A percentile compares a stretch with the other conserved stretches of the same genome.
phyloP scores from a whole-genome alignment of 2,329 filamentous ascomycete genomes.

The Cordyceps sp. region DNA sequence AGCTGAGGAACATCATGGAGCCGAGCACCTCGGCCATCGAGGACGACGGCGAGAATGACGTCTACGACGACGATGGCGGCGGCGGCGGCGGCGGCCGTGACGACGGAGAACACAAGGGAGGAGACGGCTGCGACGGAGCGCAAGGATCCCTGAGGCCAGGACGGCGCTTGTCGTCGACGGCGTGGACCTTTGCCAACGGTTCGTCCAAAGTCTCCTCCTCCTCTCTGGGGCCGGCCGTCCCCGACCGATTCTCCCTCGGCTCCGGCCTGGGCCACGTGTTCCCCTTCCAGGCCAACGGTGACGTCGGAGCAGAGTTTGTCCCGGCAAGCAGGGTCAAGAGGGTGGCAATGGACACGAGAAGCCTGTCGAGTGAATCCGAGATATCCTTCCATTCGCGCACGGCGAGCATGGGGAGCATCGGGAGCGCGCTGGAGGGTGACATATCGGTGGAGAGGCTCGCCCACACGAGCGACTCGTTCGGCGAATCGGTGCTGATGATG shows the following conservation, averaged over 20 bases:
- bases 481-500: conserved; percentile 83
- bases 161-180: conserved; percentile 25
- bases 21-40: conserved; percentile 36
- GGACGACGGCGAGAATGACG: conserved; percentile 24
- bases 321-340: conserved; percentile 46
- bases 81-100: conserved; percentile 20
- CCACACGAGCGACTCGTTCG: conserved; percentile 51
- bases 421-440: conserved; percentile 66
- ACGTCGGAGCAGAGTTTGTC: conserved; percentile 21
- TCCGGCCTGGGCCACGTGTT: conserved; percentile 70
- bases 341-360: conserved; percentile 80
- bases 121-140: conserved; percentile 15
- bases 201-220: conserved; percentile 20
- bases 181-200: conserved; percentile 28
- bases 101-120: conserved; percentile 20
- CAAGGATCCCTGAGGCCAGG: conserved; percentile 23
- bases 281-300: conserved; percentile 52
- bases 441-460: conserved; percentile 65
- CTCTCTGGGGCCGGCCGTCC: conserved; percentile 22
- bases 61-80: conserved; percentile 27
- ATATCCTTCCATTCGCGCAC: conserved; percentile 70
- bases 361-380: conserved; percentile 72
- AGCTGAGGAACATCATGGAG: conserved; percentile 66
- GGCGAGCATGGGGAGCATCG: conserved; percentile 58
- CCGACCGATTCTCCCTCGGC: conserved; percentile 36